A percentile compares a stretch with the other conserved stretches of the same genome.
These are phyloP conservation scores for Steccherinum ochraceum DNA, from an alignment of 768 basidiomycete genomes.

Conservation along the genomic window DNA sequence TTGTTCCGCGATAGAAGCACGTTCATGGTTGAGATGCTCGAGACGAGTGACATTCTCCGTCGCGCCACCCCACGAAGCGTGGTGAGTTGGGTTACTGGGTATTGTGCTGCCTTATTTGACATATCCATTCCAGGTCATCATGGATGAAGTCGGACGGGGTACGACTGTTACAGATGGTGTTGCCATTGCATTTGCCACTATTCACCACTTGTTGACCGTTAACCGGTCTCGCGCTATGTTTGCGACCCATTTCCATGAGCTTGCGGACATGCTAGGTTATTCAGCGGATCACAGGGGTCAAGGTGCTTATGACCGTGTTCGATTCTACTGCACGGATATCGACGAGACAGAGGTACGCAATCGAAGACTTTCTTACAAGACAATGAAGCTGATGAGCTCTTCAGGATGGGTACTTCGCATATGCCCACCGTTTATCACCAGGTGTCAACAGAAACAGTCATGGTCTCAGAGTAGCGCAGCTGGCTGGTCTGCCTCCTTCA, in stretches of 20 bases:
- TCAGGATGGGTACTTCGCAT: conserved; percentile 75
- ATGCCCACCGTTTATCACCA: conserved; percentile 72
- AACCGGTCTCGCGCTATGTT: conserved; percentile 84
- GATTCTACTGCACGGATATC: conserved; percentile 88
- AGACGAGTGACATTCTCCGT: conserved; percentile 85
- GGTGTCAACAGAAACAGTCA: conserved; percentile 91
- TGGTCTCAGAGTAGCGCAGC: conserved; percentile 81
- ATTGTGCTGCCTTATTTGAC: not conserved
- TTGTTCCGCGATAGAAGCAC: conserved; percentile 90
- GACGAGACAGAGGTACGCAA: conserved; percentile 64
- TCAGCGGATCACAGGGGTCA: conserved; percentile 33
- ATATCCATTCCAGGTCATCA: conserved; percentile 65
- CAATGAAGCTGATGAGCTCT: not conserved
- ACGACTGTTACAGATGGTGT: conserved; percentile 90
- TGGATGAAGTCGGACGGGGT: conserved; percentile 99
- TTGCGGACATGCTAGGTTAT: conserved; percentile 78
- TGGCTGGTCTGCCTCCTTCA: conserved; percentile 74
- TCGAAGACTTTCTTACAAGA: too few species aligned
- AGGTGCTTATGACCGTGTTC: conserved; percentile 53
- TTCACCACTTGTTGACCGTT: conserved; percentile 70
- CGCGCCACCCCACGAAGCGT: conserved; percentile 80
- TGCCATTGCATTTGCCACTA: conserved; percentile 87
- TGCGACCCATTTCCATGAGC: conserved; percentile 97
- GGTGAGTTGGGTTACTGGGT: conserved; percentile 43
- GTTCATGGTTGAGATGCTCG: conserved; percentile 98